Percentiles rank a stretch among this genome's conserved stretches.
Conservation (phyloP, 768 basidiomycete species). For the Boletus insuetus region DNA sequence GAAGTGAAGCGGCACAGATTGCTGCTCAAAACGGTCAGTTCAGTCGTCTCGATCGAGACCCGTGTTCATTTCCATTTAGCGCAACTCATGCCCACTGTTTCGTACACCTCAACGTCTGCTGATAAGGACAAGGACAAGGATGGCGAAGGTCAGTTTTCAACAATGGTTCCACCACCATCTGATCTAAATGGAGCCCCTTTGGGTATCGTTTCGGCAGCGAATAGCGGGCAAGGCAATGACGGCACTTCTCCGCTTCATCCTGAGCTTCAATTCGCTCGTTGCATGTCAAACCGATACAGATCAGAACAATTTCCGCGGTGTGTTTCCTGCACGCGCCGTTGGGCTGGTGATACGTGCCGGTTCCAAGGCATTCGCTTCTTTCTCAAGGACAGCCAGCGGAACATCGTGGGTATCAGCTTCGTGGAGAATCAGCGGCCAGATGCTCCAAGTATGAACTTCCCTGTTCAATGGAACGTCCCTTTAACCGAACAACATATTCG, state of each 20-base stretch:
- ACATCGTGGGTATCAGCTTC: constrained; percentile 67
- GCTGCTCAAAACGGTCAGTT: constrained; percentile 60
- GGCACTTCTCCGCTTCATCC: constrained; percentile 43
- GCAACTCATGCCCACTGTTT: constrained; percentile 44
- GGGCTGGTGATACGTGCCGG: constrained; percentile 85
- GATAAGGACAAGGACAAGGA: constrained; percentile 49
- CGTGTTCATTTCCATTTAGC: constrained; percentile 32
- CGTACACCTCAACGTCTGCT: constrained; percentile 36
- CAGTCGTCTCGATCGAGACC: constrained; percentile 8
- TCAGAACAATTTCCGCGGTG: constrained; percentile 74
- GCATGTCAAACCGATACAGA: constrained; percentile 81
- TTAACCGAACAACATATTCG: constrained; percentile 49
- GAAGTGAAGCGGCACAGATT: constrained; percentile 65
- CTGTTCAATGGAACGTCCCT: constrained; percentile 62
- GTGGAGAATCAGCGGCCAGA: constrained; percentile 60
- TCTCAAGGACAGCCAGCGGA: constrained; percentile 56
- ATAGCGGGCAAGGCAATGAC: constrained; percentile 27
- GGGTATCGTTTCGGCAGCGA: constrained; percentile 33
- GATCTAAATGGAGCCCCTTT: constrained; percentile 18
- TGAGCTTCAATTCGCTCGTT: constrained; percentile 75
- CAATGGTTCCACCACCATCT: neutral
- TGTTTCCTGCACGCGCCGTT: constrained; percentile 80
- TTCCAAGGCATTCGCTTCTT: constrained; percentile 85
- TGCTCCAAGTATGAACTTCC: constrained; percentile 58
- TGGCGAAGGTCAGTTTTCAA: constrained; percentile 34